phyloP scores from a whole-genome alignment of 768 basidiomycete species.

The Rossbeevera mucosa region DNA sequence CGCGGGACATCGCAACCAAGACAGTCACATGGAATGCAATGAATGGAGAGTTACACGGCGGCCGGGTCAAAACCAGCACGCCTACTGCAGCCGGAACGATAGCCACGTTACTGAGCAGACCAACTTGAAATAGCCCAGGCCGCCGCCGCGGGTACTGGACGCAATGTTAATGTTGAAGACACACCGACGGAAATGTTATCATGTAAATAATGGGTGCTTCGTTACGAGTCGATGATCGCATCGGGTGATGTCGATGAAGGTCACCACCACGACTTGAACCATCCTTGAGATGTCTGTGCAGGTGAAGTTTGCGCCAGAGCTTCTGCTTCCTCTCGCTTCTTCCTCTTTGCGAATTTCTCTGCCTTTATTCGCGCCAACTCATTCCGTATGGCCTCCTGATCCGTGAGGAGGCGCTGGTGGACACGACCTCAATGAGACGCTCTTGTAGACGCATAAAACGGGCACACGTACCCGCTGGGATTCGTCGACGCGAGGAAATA shows the following conservation, averaged over 20 bases:
- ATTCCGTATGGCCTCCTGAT: slow-evolving; percentile 55
- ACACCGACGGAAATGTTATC: slow-evolving; percentile 22
- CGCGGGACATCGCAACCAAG: too few relatives aligned
- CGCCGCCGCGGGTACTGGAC: slow-evolving; percentile 31
- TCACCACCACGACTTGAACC: slow-evolving; percentile 27
- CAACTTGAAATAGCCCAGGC: slow-evolving; percentile 24
- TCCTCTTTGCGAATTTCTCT: slow-evolving; percentile 44
- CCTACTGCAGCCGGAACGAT: slow-evolving; percentile 28
- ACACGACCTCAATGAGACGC: slow-evolving; percentile 7
- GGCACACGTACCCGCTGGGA: slow-evolving; percentile 42
- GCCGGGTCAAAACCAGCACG: slow-evolving; percentile 30
- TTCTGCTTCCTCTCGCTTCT: slow-evolving; percentile 40
- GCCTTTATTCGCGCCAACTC: slow-evolving; percentile 71
- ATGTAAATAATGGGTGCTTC: slow-evolving; percentile 10
- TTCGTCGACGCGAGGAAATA: slow-evolving; percentile 63
- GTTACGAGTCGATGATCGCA: neutral
- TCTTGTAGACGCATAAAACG: neutral
- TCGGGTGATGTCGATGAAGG: neutral
- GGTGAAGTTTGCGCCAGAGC: slow-evolving; percentile 18
- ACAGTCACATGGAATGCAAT: slow-evolving; percentile 24
- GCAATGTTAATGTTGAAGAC: slow-evolving; percentile 31
- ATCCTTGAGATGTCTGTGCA: slow-evolving; percentile 19
- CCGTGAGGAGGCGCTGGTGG: slow-evolving; percentile 56
- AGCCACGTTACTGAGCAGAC: slow-evolving; percentile 27
- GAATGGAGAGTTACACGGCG: slow-evolving; percentile 24